A percentile compares a stretch with the other conserved stretches of the same genome.
Evolutionary conservation across 106 monocot genomes (phyloP).

Genomic region (Dendrobium chrysotoxum): DNA sequence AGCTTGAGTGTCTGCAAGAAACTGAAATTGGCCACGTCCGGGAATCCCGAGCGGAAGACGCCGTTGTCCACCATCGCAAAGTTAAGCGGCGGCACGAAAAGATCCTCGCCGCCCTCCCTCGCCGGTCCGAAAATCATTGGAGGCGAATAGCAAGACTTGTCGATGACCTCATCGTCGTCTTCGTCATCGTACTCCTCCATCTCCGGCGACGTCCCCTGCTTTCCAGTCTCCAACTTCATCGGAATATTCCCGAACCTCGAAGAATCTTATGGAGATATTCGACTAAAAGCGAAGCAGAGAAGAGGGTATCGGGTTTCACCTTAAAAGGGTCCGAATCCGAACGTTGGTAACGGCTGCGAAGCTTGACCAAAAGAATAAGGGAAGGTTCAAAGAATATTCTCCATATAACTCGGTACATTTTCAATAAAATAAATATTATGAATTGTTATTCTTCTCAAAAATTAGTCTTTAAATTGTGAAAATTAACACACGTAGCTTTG

Average conservation of each 20-base stretch:
- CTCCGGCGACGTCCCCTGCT: not conserved
- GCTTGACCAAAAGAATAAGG: not conserved
- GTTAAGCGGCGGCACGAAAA: slow-evolving; percentile 55
- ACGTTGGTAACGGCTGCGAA: not conserved
- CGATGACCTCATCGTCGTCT: not conserved
- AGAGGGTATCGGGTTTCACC: not conserved
- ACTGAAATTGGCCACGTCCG: slow-evolving; percentile 37
- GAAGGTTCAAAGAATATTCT: too few species aligned
- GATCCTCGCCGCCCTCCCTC: slow-evolving; percentile 11
- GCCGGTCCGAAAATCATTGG: not conserved
- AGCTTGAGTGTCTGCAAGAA: slow-evolving; percentile 44
- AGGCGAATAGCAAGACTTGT: not conserved
- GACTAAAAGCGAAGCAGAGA: not conserved
- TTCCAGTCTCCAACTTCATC: slow-evolving; percentile 5
- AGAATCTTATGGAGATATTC: not conserved
- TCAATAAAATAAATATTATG: too few species aligned
- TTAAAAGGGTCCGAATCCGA: slow-evolving; percentile 2
- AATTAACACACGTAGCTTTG: too few species aligned
- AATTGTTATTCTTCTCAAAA: too few species aligned
- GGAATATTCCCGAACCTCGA: slow-evolving; percentile 7
- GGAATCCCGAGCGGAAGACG: slow-evolving; percentile 57
- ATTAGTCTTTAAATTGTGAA: too few species aligned
- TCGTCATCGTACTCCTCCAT: not conserved
- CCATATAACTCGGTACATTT: too few species aligned
- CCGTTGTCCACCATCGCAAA: slow-evolving; percentile 62